Base-by-base conservation (phyloP, 208 protist species). In the Acanthamoeba lenticulata region DNA sequence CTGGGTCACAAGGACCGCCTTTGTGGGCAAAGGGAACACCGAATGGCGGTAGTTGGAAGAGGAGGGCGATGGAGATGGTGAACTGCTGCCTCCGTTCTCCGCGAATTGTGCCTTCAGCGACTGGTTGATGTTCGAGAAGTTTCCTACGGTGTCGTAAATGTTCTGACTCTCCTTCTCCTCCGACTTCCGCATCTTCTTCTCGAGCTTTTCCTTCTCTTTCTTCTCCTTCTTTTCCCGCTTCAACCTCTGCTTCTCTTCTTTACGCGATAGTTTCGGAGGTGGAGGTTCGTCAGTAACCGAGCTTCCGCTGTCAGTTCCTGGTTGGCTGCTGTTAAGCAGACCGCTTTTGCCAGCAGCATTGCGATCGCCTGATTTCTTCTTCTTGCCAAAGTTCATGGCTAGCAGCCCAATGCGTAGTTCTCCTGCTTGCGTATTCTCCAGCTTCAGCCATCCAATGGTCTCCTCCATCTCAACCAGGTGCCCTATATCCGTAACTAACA, bases 321-420 rank as follows among this genome's bases (percentile, higher is more conserved):
- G 49, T 19, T 57, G 49, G 19, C 45, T 86, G 77, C 38, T 86
- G 45, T 24, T 7, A 11, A 29, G n/a, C 24, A 9, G 24, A 44
- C 32, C n/a, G 24, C 36, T 24, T 44, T 24, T 29, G 69, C 69
- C 69, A 21, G 13, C 15, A 40, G 11, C 36, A 40, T 40, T 21
- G n/a, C 36, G n/a, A 13, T 79, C 24, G n/a, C 69, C 36, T n/a
- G n/a, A n/a, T 9, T 24, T 27, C 45, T 57, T 89, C 81, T 60
- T 89, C 44, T 38, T 89, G 44, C 81, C 81, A 34, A 89, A 89
- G 52, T 89, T 89, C 13, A 57, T 6, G n/a, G 81, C 81, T 29
- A 65, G 24, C 29, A 89, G 81, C 7, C 81, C 81, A 3, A 89
- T 24, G 9, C 44, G 36, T 3, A 89, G 5, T 40, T 89, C 81